A percentile compares a stretch with the other conserved stretches of the same genome.
Conservation (phyloP, 192 early-diverging fungal species). For the Helicostylum pulchrum region DNA sequence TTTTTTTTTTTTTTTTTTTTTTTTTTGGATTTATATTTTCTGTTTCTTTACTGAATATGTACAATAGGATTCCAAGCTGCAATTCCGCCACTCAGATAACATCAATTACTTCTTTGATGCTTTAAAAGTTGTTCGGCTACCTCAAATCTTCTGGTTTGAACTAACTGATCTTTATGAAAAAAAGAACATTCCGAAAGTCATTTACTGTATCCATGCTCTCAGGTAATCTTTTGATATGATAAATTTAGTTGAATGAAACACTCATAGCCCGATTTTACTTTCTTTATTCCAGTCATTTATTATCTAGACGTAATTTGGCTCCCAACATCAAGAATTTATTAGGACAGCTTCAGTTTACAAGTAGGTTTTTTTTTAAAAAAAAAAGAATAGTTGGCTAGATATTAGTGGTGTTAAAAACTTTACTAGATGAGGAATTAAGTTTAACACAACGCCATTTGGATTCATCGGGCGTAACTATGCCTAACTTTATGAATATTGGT, state of each 20-base stretch:
- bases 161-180: conserved; percentile 97
- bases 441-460: conserved; percentile 83
- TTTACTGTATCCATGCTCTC: conserved; percentile 96
- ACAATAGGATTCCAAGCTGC: conserved; percentile 67
- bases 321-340: conserved; percentile 90
- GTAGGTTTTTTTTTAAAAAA: conserved; percentile 33
- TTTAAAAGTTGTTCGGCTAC: conserved; percentile 75
- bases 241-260: background rate
- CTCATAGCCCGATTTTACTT: background rate
- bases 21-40: background rate
- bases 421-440: conserved; percentile 64
- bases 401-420: background rate
- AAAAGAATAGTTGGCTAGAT: background rate
- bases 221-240: conserved; percentile 46
- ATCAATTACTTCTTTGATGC: conserved; percentile 91
- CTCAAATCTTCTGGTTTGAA: conserved; percentile 95
- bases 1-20: background rate
- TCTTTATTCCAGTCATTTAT: conserved; percentile 69
- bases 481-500: conserved; percentile 85
- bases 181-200: conserved; percentile 98
- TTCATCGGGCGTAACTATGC: conserved; percentile 76
- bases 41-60: background rate
- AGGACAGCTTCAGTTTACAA: conserved; percentile 89
- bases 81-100: conserved; percentile 96
- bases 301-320: conserved; percentile 82